Base-by-base conservation (phyloP, 2,329 filamentous ascomycete species). In the Dothistroma pini region DNA sequence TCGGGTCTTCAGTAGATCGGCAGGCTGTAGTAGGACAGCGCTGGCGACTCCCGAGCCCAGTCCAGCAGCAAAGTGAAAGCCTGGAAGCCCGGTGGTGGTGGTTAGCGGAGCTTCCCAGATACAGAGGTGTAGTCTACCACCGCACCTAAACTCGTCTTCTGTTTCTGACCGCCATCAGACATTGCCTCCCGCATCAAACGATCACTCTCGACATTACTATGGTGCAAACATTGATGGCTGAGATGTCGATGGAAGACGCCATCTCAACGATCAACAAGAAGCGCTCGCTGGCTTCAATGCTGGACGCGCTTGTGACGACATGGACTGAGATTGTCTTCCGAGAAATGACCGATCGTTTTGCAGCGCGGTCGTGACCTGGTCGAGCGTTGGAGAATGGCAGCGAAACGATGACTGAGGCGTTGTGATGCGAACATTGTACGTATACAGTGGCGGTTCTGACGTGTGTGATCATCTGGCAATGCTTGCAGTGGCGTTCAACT, bases 1-100 rank as follows among this genome's bases (percentile, higher is more conserved):
- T 52, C 95, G 89, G 32, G 95, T 99, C 78, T 99, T 99, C 74
- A 99, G 86, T 4, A 99, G 87, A 77, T 99, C 95, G 71, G 95
- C 89, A 29, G 95, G 95, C 76, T 99, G 95, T 16, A 99, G 85
- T 58, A 97, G 86, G 62, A 96, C 87, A 58, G 95, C 93, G 56
- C 92, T 95, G 66, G 91, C 85, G 55, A 96, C 83, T 70, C 95
- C 95, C 8, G 93, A 97, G 71, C 86, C 86, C 59, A 97, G 85
- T 65, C 95, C 95, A 65, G 93, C 93, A 68, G 88, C 78, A 76
- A 97, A 96, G 79, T 97, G 95, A 75, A 91, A 92, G 67, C 85
- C 87, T 90, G 69, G 8, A 21, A 6, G 21, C 22, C 22, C 12
- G 35, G 16, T 10, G 14, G 31, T 29, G 25, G 22, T 52, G 54